Percentiles rank a stretch among this genome's conserved stretches.
phyloP scores from a whole-genome alignment of 805 yeast species.

The Clavispora santaluciae region DNA sequence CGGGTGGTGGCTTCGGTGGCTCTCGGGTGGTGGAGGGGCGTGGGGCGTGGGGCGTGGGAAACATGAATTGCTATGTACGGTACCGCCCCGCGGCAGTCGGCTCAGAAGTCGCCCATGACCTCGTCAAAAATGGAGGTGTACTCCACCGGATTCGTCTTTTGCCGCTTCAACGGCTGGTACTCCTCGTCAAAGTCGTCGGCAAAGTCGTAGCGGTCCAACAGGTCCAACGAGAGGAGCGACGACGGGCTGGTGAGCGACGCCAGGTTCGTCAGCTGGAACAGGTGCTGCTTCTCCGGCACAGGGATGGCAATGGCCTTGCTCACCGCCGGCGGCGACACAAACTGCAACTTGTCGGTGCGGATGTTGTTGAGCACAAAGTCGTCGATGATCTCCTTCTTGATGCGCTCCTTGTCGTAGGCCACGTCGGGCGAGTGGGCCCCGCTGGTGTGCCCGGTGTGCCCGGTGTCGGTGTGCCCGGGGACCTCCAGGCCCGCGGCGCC shows the following conservation, averaged over 20 bases:
- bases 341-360: conserved; percentile 19
- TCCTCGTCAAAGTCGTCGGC: conserved; percentile 12
- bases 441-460: conserved; percentile 17
- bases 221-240: conserved; percentile 30
- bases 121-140: conserved; percentile 17
- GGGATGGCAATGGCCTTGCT: conserved; percentile 4
- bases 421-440: conserved; percentile 7
- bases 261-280: conserved; percentile 7
- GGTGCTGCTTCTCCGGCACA: conserved; percentile 2
- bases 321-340: conserved; percentile 13
- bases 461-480: conserved; percentile 23
- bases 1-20: too few relatives aligned
- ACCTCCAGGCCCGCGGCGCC: conserved; percentile 6
- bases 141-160: conserved; percentile 13
- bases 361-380: conserved; percentile 36
- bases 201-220: conserved; percentile 21
- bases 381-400: conserved; percentile 38
- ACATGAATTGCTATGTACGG: not conserved
- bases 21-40: too few relatives aligned
- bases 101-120: conserved; percentile 14
- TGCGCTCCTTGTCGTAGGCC: conserved; percentile 16
- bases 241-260: conserved; percentile 32
- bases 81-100: too few relatives aligned
- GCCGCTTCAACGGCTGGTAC: conserved; percentile 12
- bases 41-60: not conserved